Evolutionary conservation across 225 moss, liverwort and hornwort genomes (phyloP), one percentile per base, ranked within the genome.

Genomic region (Neckera pumila): DNA sequence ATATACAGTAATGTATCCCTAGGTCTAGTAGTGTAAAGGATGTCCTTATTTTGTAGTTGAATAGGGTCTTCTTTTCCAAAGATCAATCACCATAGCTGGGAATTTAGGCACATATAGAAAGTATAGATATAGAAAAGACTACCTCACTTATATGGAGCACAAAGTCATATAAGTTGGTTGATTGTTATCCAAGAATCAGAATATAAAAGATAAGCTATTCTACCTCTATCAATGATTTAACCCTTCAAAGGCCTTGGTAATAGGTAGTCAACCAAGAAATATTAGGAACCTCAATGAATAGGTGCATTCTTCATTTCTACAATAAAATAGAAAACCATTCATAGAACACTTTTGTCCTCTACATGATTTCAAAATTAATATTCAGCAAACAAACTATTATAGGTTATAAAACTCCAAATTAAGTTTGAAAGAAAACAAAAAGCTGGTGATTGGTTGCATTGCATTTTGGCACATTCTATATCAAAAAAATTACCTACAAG

Each of bases 1-100:
- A n/a, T n/a, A n/a, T n/a, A n/a, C n/a, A n/a, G n/a, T n/a, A n/a
- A 11, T 3, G 0, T 17, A 18, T 47, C 2, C 7, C 0, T 30
- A 31, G 30, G 4, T 31, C 4, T 19, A 75, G 12, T 21, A 13
- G 1, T 51, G 13, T 51, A 51, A 51, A 33, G 2, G 34, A 21
- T 34, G 34, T 14, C 3, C 8, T 1, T 76, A 21, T 20, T 20
- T 76, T 51, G 33, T 20, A 2, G 20, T 51, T 76, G 33, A 51
- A 21, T 5, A 22, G 13, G 8, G 14, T 22, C 13, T 0, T 18
- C 4, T 74, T 19, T 74, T 19, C 12, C 3, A 51, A 76, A 34
- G 5, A 13, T 1, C 22, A 22, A 36, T 36, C 9, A 6, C 5
- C 3, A 33, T 19, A 31, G 12, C 2, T 31, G 0, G 12, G 11